Base-by-base conservation (phyloP, 2,329 filamentous ascomycete species). In the Trichoderma atroviride region DNA sequence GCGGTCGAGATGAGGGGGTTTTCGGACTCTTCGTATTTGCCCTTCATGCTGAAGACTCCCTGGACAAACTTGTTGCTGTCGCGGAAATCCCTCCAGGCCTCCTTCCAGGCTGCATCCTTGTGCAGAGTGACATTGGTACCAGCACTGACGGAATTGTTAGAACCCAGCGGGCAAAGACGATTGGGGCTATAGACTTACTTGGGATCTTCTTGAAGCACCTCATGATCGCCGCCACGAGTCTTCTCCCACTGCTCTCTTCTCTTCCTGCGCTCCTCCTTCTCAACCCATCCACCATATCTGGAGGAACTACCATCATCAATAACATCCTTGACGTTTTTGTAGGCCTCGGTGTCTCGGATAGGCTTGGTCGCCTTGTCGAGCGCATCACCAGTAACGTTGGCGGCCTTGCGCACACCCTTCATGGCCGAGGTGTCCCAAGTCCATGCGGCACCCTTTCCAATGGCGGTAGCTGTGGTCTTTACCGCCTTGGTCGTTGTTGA, bases 301-400 rank as follows among this genome's bases (percentile, higher is more conserved):
- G 94, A 97, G 75, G 94, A 97, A 81, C 94, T 97, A 33, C 96
- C 96, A 80, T 99, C 96, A 76, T 99, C 96, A 73, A 99, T 97
- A 65, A 95, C 94, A 72, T 98, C 87, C 84, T 97, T 97, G 72
- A 99, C 93, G 74, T 91, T 91, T 83, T 97, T 97, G 84, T 91
- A 99, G 2, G 94, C 94, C 79, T 98, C 94, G 0, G 96, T 98
- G 76, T 98, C 91, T 73, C 96, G 89, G 70, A 99, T 92, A 5
- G 96, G 96, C 78, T 94, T 89, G 4, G 96, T 99, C n/a, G 91
- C 93, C 83, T 96, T 97, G 81, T 98, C 96, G 56, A 99, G 85
- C 4, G 91, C 94, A 72, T 92, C 89, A 47, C 93, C 94, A 2
- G 96, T 97, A 29, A 89, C 91, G 76, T 91, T 93, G 70, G 95